Percentiles rank a stretch among this genome's conserved stretches.
Evolutionary conservation across 2,329 filamentous ascomycete species (phyloP).

Genomic region (Chaetomium globosum): DNA sequence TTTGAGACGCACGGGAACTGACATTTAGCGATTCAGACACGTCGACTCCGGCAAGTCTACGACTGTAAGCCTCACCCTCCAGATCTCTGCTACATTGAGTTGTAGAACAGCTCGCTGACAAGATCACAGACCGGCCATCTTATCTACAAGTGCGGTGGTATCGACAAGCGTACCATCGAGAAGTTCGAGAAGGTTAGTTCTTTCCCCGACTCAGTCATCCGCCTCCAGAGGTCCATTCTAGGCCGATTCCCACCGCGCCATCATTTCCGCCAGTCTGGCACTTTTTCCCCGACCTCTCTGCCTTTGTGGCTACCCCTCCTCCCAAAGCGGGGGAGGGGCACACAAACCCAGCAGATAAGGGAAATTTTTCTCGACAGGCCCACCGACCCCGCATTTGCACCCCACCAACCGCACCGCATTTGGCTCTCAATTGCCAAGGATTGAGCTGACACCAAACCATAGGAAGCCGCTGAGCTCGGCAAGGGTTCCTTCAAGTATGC

Average conservation of each 20-base stretch:
- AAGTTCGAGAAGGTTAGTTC: conserved; percentile 99
- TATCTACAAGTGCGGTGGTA: conserved; percentile 99
- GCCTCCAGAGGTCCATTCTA: conserved; percentile 6
- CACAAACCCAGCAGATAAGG: conserved; percentile 32
- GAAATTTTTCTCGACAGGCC: conserved; percentile 32
- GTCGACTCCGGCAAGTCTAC: conserved; percentile 99
- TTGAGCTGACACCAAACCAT: conserved; percentile 37
- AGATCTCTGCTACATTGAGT: conserved; percentile 8
- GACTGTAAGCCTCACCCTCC: conserved; percentile 66
- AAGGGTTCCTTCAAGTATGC: conserved; percentile 99
- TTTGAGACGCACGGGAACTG: conserved; percentile 1
- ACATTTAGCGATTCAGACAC: conserved; percentile 61
- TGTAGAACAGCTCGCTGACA: conserved; percentile 22
- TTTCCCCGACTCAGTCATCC: conserved; percentile 21
- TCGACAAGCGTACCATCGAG: conserved; percentile 99
- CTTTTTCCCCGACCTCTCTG: conserved; percentile 37
- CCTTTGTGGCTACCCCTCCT: conserved; percentile 36
- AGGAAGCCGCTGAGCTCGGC: conserved; percentile 98
- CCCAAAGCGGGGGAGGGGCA: conserved; percentile 37
- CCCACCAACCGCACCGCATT: conserved; percentile 3
- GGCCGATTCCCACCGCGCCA: background rate
- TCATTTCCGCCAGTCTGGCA: conserved; percentile 34
- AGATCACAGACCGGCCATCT: conserved; percentile 70
- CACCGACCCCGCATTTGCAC: conserved; percentile 29
- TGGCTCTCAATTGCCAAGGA: conserved; percentile 19